Percentiles rank a stretch among this genome's conserved stretches.
Evolutionary conservation across 768 basidiomycete genomes (phyloP).

Genomic region (Wakefieldia striispora): DNA sequence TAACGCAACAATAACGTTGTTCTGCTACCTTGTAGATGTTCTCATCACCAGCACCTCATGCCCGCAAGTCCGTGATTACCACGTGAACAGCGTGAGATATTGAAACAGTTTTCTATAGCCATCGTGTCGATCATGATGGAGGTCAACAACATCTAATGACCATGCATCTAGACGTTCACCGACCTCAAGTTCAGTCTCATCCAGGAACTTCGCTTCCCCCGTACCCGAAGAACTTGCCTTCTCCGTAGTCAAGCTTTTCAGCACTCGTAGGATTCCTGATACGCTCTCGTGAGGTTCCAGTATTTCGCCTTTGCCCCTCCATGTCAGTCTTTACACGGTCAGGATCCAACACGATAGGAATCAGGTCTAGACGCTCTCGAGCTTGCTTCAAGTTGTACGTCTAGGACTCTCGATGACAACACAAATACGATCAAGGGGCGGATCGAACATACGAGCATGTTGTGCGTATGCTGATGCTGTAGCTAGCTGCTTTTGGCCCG

Average conservation of each 20-base stretch:
- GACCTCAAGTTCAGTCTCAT: background rate
- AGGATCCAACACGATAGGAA: constrained; percentile 83
- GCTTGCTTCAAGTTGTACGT: constrained; percentile 19
- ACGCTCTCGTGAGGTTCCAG: constrained; percentile 33
- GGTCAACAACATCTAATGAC: too few species aligned
- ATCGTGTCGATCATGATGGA: too few species aligned
- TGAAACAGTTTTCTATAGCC: too few species aligned
- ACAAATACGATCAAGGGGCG: background rate
- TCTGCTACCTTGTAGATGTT: too few species aligned
- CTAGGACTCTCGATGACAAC: background rate
- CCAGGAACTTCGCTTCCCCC: constrained; percentile 12
- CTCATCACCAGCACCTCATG: too few species aligned
- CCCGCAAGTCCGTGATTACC: too few species aligned
- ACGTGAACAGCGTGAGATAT: too few species aligned
- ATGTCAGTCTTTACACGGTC: constrained; percentile 79
- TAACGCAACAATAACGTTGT: too few species aligned
- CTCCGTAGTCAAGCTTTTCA: background rate
- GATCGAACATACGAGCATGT: constrained; percentile 12
- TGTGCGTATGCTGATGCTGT: constrained; percentile 14
- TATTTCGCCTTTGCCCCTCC: constrained; percentile 33
- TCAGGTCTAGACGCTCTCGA: constrained; percentile 11
- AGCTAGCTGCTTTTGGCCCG: constrained; percentile 1
- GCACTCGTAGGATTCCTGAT: constrained; percentile 15
- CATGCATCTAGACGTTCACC: too few species aligned
- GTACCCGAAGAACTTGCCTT: constrained; percentile 11